Base-by-base conservation (phyloP, 352 stramenopile species). In the Phytophthora pseudosyringae region DNA sequence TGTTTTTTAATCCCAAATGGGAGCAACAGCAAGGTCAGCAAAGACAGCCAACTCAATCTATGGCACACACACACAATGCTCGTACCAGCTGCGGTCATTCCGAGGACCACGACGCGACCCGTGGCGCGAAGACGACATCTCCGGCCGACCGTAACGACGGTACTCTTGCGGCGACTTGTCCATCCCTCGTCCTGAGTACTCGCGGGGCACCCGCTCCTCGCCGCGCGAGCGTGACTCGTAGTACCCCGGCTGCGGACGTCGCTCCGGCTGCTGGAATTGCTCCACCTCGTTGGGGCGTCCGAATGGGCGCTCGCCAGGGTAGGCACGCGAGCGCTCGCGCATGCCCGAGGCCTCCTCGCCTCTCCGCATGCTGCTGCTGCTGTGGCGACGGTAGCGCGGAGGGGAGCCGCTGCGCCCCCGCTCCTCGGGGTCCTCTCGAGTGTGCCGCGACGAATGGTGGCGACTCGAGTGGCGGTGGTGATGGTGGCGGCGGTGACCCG, bases 81-180 rank as follows among this genome's bases (percentile, higher is more conserved):
- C 69, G 16, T 71, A 73, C 69, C 69, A 76, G 53, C 69, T 76
- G 9, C 53, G 59, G 38, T 76, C 69, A 38, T 70, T 60, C 8
- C 64, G 53, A 28, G 54, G 54, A 39, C 57, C 53, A 36, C 59
- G 64, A 64, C 69, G 69, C 43, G 69, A 69, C 64, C 68, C 51
- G 5, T 67, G 55, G 29, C 55, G 67, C 43, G 54, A 45, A 5
- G 57, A 71, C 25, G 56, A 60, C 64, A 71, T 70, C 39, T 76
- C 69, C 15, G 59, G 49, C 15, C 64, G 69, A 48, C 54, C 53
- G 38, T 71, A 68, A 40, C 64, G 69, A 64, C 64, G 69, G 54
- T 59, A 59, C 41, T 70, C 64, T 50, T 66, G 68, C 36, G 57
- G 28, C 10, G 51, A 29, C 48, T 66, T 70, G 38, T 73, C 53